Conservation (phyloP, 495 filamentous ascomycete species). For the Alectoria sarmentosa region DNA sequence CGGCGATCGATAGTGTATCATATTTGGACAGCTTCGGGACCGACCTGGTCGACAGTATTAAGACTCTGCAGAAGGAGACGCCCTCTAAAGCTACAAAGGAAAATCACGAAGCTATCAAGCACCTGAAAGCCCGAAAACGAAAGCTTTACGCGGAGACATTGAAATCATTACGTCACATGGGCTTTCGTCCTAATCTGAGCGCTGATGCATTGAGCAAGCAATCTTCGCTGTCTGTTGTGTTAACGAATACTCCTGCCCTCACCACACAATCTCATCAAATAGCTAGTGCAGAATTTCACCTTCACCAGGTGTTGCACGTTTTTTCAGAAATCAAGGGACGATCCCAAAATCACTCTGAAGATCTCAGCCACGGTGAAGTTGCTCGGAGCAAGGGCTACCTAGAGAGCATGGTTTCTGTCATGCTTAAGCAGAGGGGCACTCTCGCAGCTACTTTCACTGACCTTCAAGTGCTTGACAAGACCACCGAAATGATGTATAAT, state of each 20-base stretch:
- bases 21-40: slow-evolving; percentile 60
- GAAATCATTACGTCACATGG: slow-evolving; percentile 76
- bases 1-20: slow-evolving; percentile 47
- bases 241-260: slow-evolving; percentile 45
- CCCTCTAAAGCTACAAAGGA: slow-evolving; percentile 70
- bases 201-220: slow-evolving; percentile 63
- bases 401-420: slow-evolving; percentile 67
- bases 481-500: slow-evolving; percentile 35
- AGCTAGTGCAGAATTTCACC: slow-evolving; percentile 53
- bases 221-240: slow-evolving; percentile 56
- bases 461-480: slow-evolving; percentile 33
- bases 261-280: slow-evolving; percentile 13
- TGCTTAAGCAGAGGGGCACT: slow-evolving; percentile 57
- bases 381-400: slow-evolving; percentile 69
- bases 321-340: slow-evolving; percentile 59
- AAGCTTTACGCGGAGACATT: slow-evolving; percentile 84
- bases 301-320: slow-evolving; percentile 68
- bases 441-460: slow-evolving; percentile 41
- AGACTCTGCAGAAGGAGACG: slow-evolving; percentile 70
- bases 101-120: slow-evolving; percentile 70
- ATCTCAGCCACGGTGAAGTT: slow-evolving; percentile 71
- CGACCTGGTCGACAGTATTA: slow-evolving; percentile 59
- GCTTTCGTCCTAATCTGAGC: slow-evolving; percentile 72
- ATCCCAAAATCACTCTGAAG: slow-evolving; percentile 66
- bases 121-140: slow-evolving; percentile 86